Evolutionary conservation across 176 grass and related monocot genomes (phyloP).

Genomic region (Urochloa ruziziensis): DNA sequence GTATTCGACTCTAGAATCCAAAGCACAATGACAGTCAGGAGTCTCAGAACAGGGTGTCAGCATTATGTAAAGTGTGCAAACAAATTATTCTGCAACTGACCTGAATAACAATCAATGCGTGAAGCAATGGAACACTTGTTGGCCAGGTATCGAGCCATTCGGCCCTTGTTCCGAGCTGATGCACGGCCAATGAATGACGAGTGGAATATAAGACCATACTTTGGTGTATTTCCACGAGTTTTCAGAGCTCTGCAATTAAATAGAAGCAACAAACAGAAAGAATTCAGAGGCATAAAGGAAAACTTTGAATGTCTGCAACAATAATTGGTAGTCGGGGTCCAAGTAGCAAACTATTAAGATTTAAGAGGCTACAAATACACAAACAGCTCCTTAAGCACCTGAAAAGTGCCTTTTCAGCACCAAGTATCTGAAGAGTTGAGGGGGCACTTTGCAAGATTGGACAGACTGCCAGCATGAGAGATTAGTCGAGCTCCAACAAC

Average conservation of each 20-base stretch:
- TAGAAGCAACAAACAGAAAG: neutral
- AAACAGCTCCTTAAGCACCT: conserved; percentile 35
- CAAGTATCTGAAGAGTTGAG: conserved; percentile 95
- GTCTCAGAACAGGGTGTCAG: neutral
- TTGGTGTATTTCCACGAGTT: conserved; percentile 86
- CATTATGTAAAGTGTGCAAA: neutral
- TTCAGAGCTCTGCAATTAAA: conserved; percentile 63
- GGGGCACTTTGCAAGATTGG: conserved; percentile 96
- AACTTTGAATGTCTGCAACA: neutral
- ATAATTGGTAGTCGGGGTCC: neutral
- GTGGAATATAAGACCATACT: conserved; percentile 95
- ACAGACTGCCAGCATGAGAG: conserved; percentile 95
- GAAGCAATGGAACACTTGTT: conserved; percentile 98
- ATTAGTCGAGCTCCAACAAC: conserved; percentile 92
- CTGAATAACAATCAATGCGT: conserved; percentile 69
- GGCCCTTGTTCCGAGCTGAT: conserved; percentile 77
- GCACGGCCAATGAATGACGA: conserved; percentile 94
- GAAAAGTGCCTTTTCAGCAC: conserved; percentile 91
- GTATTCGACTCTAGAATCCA: conserved; percentile 55
- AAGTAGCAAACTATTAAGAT: neutral
- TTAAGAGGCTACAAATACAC: neutral
- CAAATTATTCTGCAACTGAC: conserved; percentile 30
- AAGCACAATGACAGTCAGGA: neutral
- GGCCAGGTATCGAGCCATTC: conserved; percentile 91
- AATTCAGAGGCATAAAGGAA: neutral